A percentile compares a stretch with the other conserved stretches of the same genome.
Conservation (phyloP, 2,329 filamentous ascomycete species). For the Bisporella sp. region DNA sequence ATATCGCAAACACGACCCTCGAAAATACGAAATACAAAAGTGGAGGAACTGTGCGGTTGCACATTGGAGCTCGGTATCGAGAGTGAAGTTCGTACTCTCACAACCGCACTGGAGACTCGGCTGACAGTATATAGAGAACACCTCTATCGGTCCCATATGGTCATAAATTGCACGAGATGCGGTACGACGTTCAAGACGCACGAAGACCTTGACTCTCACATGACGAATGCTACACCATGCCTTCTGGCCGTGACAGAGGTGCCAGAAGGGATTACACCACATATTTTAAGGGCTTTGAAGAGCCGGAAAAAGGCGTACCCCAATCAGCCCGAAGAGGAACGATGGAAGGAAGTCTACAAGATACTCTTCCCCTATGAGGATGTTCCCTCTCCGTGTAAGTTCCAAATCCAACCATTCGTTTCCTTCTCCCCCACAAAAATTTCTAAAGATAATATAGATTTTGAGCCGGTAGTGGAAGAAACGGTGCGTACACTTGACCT, state of each 20-base stretch:
- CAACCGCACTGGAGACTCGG: neutral
- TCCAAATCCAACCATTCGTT: neutral
- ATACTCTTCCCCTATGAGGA: slow-evolving; percentile 4
- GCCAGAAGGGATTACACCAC: slow-evolving; percentile 4
- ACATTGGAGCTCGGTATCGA: slow-evolving; percentile 4
- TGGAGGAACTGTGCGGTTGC: slow-evolving; percentile 9
- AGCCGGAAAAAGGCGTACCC: slow-evolving; percentile 10
- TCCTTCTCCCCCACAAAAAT: neutral
- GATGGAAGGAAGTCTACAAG: slow-evolving; percentile 11
- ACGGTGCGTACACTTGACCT: neutral
- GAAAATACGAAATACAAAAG: slow-evolving; percentile 3
- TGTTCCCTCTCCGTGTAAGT: slow-evolving; percentile 1
- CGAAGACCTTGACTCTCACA: slow-evolving; percentile 3
- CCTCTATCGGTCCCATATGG: slow-evolving; percentile 9
- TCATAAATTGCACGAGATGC: slow-evolving; percentile 12
- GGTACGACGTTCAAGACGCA: slow-evolving; percentile 2
- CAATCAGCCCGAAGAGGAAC: slow-evolving; percentile 9
- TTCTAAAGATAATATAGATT: neutral
- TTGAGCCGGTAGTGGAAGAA: neutral
- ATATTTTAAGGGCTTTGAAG: slow-evolving; percentile 2
- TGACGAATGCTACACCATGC: neutral
- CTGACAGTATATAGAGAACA: slow-evolving; percentile 7
- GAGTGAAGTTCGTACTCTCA: slow-evolving; percentile 8
- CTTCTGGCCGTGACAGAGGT: neutral
- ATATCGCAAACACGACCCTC: slow-evolving; percentile 8